A percentile compares a stretch with the other conserved stretches of the same genome.
These are phyloP conservation scores for Paspalum notatum DNA, from an alignment of 176 grass and related monocot genomes.

Conservation along the genomic window DNA sequence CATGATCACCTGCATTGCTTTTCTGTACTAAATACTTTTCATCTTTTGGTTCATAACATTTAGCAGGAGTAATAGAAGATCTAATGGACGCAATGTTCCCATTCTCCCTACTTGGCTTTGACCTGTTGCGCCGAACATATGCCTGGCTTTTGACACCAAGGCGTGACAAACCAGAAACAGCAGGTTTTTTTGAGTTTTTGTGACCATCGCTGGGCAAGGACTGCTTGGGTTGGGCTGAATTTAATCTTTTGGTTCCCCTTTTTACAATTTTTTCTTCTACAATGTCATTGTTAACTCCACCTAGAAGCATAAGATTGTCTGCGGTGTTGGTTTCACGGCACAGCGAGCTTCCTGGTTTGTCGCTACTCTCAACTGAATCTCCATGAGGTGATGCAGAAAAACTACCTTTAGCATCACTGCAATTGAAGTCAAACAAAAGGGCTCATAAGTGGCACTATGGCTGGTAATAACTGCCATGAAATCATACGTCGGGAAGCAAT, in stretches of 20 bases:
- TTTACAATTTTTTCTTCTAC: slow-evolving; percentile 59
- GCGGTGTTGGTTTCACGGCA: slow-evolving; percentile 66
- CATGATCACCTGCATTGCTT: slow-evolving; percentile 37
- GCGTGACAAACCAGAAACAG: slow-evolving; percentile 69
- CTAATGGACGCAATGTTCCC: slow-evolving; percentile 46
- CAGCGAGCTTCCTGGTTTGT: slow-evolving; percentile 62
- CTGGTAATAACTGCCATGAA: slow-evolving; percentile 16
- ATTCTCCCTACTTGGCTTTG: slow-evolving; percentile 53
- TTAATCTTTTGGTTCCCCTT: slow-evolving; percentile 66
- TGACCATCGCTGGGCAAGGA: slow-evolving; percentile 48
- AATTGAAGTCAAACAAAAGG: slow-evolving; percentile 27
- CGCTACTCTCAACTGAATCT: slow-evolving; percentile 85
- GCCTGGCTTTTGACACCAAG: slow-evolving; percentile 56
- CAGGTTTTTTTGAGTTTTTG: slow-evolving; percentile 62
- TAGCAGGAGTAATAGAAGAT: slow-evolving; percentile 39
- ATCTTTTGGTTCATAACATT: slow-evolving; percentile 40
- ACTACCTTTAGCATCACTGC: slow-evolving; percentile 87
- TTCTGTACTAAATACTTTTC: slow-evolving; percentile 25
- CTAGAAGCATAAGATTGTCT: slow-evolving; percentile 84
- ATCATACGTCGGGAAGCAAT: slow-evolving; percentile 30
- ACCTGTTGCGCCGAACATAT: slow-evolving; percentile 61
- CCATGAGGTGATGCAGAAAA: slow-evolving; percentile 73
- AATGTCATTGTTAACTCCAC: slow-evolving; percentile 61
- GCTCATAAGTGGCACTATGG: slow-evolving; percentile 30
- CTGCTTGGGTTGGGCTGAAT: slow-evolving; percentile 51